Evolutionary conservation across 192 early-diverging fungal species (phyloP).

Genomic region (Linnemannia zychae): DNA sequence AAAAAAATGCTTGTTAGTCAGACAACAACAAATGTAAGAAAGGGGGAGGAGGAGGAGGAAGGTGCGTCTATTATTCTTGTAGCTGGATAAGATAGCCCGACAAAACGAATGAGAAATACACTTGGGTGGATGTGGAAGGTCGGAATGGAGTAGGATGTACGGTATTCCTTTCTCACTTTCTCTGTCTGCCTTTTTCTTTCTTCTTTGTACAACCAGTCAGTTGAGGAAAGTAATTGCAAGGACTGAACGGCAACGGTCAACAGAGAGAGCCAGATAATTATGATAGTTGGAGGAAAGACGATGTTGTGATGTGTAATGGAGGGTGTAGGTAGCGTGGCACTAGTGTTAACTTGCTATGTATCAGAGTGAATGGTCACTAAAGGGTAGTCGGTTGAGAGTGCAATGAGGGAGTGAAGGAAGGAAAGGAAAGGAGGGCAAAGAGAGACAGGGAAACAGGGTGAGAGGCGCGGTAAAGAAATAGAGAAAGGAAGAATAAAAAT

Average conservation of each 20-base stretch:
- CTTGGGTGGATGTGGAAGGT: not conserved
- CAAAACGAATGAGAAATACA: not conserved
- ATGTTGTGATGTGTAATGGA: too few species aligned
- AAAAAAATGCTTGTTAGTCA: not conserved
- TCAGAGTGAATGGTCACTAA: too few species aligned
- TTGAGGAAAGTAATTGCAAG: not conserved
- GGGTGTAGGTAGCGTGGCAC: too few species aligned
- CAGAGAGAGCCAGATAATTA: too few species aligned
- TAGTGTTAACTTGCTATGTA: too few species aligned
- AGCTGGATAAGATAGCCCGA: not conserved
- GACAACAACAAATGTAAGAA: not conserved
- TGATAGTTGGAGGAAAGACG: not conserved
- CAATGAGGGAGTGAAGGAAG: not conserved
- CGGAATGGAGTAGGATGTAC: not conserved
- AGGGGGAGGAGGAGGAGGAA: not conserved
- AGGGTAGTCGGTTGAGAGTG: too few species aligned
- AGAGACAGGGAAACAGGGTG: not conserved
- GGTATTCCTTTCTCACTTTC: not conserved
- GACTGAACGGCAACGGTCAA: not conserved
- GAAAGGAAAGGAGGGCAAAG: not conserved
- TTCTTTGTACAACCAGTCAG: not conserved
- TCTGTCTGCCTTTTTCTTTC: too few species aligned
- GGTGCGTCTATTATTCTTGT: not conserved
- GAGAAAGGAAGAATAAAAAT: constrained; percentile 4
- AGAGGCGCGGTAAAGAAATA: too few species aligned